Evolutionary conservation across 2,329 filamentous ascomycete genomes (phyloP), one percentile per base, ranked within the genome.

Genomic region (Phyllosticta capitalensis): DNA sequence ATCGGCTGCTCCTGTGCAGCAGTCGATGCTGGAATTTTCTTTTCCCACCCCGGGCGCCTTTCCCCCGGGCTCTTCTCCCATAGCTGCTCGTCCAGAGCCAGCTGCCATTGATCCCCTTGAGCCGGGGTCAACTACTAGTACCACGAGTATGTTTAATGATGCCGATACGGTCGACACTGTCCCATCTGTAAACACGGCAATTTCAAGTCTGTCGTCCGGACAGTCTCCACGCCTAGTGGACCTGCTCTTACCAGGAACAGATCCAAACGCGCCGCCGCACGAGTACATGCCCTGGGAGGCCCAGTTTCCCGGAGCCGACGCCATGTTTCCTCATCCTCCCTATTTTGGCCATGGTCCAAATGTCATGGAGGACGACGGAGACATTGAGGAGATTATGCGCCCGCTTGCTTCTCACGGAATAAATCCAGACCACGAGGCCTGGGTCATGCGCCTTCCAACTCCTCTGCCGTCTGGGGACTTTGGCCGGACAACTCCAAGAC

Each of bases 311-410:
- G 38, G 38, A 45, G 17, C 38, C 38, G 70, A 71, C 51, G 65
- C 67, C 7, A 65, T 73, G 58, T 72, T 72, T 58, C 67, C 69
- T 52, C 67, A 67, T 2, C 63, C 66, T 2, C 63, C 63, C n/a
- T 67, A 68, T 24, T 67, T 69, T 6, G 68, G 66, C 20, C 33
- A 26, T 9, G 67, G 68, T 48, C 64, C 65, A 28, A 65, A 71
- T 10, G 63, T 67, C 22, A 63, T 67, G 51, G 62, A 66, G 5
- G 63, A 73, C 52, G 75, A 79, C 17, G 78, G 81, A 26, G 79
- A 80, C 49, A 72, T 83, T 12, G 82, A 85, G 66, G 81, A 85
- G 58, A 77, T 85, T 51, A 71, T 80, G 20, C 74, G 80, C 45
- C 66, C 70, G 12, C 66, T 71, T 50, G 38, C 17, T n/a, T 45